A percentile compares a stretch with the other conserved stretches of the same genome.
These are phyloP conservation scores for Chenopodium suecicum DNA, from an alignment of 148 eudicot genomes.

Conservation along the genomic window DNA sequence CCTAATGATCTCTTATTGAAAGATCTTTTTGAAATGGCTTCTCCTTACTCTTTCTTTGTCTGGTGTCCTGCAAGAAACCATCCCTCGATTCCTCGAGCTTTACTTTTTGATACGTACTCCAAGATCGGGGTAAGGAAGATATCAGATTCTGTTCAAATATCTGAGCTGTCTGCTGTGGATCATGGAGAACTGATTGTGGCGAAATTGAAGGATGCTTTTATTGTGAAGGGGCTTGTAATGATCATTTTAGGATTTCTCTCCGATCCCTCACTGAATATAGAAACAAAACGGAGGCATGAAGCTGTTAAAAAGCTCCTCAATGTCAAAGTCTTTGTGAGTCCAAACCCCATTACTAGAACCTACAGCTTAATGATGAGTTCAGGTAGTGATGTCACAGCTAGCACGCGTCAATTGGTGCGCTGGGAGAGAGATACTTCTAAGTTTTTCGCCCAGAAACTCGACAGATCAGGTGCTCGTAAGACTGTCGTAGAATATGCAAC, in stretches of 20 bases:
- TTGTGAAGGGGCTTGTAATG: conserved; percentile 43
- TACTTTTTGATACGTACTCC: conserved; percentile 46
- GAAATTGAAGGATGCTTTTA: conserved; percentile 30
- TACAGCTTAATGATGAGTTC: conserved; percentile 43
- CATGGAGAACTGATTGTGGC: conserved; percentile 22
- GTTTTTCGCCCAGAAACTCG: conserved; percentile 41
- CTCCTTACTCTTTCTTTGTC: conserved; percentile 40
- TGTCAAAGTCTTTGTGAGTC: conserved; percentile 35
- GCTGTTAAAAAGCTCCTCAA: conserved; percentile 34
- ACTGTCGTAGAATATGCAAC: conserved; percentile 47
- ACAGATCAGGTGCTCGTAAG: conserved; percentile 30
- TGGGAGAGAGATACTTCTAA: conserved; percentile 48
- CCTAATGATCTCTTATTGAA: conserved; percentile 59
- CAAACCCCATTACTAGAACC: conserved; percentile 30
- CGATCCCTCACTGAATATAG: conserved; percentile 35
- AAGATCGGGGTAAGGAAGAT: conserved; percentile 52
- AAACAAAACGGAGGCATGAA: conserved; percentile 42
- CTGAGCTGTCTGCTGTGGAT: conserved; percentile 15
- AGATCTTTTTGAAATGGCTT: conserved; percentile 43
- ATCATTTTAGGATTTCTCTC: conserved; percentile 56
- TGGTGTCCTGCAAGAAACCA: conserved; percentile 51
- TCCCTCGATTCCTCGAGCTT: conserved; percentile 29
- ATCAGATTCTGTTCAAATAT: conserved; percentile 42
- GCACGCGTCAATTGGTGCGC: conserved; percentile 38
- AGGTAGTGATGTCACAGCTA: conserved; percentile 36